Base-by-base conservation (phyloP, 75 land plant species). In the Sequoiadendron giganteum region DNA sequence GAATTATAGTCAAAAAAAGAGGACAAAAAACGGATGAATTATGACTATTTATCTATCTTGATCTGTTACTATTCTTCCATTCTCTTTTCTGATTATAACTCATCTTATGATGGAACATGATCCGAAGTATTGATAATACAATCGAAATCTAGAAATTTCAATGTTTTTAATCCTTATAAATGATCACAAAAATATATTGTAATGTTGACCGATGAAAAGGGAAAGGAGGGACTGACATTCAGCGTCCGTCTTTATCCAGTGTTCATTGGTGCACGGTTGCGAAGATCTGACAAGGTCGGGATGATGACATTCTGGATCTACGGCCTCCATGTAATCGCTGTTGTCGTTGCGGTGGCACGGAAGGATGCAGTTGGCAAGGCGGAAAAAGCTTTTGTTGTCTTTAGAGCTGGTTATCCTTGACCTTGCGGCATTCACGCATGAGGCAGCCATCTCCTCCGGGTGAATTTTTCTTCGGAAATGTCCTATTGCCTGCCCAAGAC, bases 181-280 rank as follows among this genome's bases (percentile, higher is more conserved):
- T 52, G 14, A 52, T 52, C 54, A 52, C 15, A 10, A 52, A 52
- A 52, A 0, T 52, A 52, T 10, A 52, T 9, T 52, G 54, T 0
- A 58, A 58, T 65, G 28, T 5, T 65, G 28, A 25, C 1, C 0
- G 3, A 6, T 11, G 5, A 38, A 76, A 76, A n/a, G 79, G 5
- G 14, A 14, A 2, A 3, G 3, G 38, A 76, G 78, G 1, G 16
- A 76, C 79, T 76, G 4, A 76, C 79, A 76, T 13, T 76, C 79
- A 36, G 79, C 42, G 6, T 76, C 79, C 6, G 79, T 76, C 15
- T 76, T 76, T 76, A 76, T 76, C 79, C 79, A 76, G 40, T 76
- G 79, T 38, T 38, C 79, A 1, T 76, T 15, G 16, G 39, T 34
- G 39, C 78, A 75, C 39, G 32, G 30, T 75, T 30, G 38, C 38